phyloP scores from a whole-genome alignment of 2,329 filamentous ascomycete species.

The Aspergillus sp. region DNA sequence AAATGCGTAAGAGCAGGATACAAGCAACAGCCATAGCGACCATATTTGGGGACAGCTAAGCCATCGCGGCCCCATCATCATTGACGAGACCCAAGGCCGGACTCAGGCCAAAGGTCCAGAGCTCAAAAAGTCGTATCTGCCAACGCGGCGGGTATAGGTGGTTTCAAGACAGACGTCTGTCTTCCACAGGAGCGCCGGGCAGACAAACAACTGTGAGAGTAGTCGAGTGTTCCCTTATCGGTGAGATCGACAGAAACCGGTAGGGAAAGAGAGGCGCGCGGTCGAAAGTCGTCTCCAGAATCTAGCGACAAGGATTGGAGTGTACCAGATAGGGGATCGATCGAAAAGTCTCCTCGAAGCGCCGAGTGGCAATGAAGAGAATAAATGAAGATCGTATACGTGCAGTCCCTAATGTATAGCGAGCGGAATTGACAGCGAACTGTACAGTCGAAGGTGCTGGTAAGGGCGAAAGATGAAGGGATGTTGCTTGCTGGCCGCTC shows the following conservation, averaged over 20 bases:
- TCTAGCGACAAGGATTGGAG: neutral
- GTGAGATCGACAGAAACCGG: neutral
- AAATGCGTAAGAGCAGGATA: constrained; percentile 64
- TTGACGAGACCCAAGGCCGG: constrained; percentile 5
- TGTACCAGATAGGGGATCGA: neutral
- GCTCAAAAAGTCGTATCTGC: constrained; percentile 9
- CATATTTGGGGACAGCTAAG: constrained; percentile 20
- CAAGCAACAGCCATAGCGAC: constrained; percentile 48
- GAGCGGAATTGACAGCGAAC: constrained; percentile 10
- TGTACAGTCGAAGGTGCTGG: neutral
- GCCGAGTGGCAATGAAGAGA: neutral
- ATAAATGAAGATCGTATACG: neutral
- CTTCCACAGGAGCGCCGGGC: neutral
- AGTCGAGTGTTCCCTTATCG: neutral
- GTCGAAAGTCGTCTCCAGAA: neutral
- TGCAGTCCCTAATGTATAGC: neutral
- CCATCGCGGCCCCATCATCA: constrained; percentile 20
- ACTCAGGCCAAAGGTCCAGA: constrained; percentile 13
- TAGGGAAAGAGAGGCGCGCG: neutral
- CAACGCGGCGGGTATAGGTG: constrained; percentile 21
- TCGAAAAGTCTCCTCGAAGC: neutral
- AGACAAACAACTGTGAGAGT: neutral
- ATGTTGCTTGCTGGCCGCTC: neutral
- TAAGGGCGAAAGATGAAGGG: neutral
- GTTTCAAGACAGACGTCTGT: neutral